Evolutionary conservation across 768 basidiomycete species (phyloP), one percentile per base, ranked within the genome.

Genomic region (Tylopilus intermedius): DNA sequence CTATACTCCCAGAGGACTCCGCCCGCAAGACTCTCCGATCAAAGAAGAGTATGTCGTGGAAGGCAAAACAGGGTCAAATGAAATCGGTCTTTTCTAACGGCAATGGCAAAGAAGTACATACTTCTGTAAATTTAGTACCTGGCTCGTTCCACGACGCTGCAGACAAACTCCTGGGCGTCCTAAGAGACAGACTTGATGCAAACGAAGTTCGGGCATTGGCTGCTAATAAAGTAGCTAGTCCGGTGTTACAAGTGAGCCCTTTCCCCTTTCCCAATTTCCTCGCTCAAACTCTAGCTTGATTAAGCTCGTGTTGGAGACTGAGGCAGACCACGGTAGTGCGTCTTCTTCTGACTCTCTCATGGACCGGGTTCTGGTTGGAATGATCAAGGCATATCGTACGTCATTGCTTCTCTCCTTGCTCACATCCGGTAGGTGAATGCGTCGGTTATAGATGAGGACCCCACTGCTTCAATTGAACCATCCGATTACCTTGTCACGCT

Each of bases 401-500:
- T 76, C 30, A 35, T 48, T 35, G 8, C 13, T 41, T 46, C 32
- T 14, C 10, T 47, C 14, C 8, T 47, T 26, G 13, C 22, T 45
- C 6, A n/a, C 9, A 11, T 21, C 45, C 45, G 8, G 33, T 45
- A 8, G n/a, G 42, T 47, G 53, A 27, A 45, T 53, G 46, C 7
- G 37, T 54, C 48, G 45, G 47, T 8, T 27, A n/a, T 51, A 83
- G 82, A 71, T 30, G 62, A 74, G 3, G 64, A 76, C 50, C 55
- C 75, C 2, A 53, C 62, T 3, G 56, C 59, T 13, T 61, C 62
- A 2, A 66, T 76, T 6, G 80, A 84, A 55, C 72, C 79, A 10
- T 86, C 87, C 0, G 89, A 93, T 64, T 97, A 86, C 67, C 72
- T 96, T 47, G 79, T 80, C 9, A 88, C 89, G 1, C 78, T 96